Percentiles rank a stretch among this genome's conserved stretches.
Evolutionary conservation across 2,329 filamentous ascomycete genomes (phyloP).

Genomic region (Ascochyta fabae): DNA sequence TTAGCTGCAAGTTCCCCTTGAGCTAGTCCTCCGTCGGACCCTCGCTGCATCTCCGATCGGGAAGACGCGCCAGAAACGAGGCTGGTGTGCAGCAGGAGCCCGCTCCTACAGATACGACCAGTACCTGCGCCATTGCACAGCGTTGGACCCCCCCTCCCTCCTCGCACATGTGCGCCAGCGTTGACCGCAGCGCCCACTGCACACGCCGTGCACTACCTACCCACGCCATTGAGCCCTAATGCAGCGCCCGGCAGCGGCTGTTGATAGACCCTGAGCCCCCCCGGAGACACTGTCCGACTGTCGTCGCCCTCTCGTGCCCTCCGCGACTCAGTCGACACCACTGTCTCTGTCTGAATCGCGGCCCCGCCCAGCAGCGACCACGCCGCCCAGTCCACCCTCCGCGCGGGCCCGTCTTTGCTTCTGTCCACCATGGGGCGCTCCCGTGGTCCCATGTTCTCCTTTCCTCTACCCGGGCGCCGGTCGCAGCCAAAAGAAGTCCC

Average conservation of each 20-base stretch:
- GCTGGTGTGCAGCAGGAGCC: neutral
- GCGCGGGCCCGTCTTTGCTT: conserved; percentile 12
- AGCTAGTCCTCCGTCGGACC: conserved; percentile 15
- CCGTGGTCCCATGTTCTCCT: conserved; percentile 44
- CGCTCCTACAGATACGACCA: neutral
- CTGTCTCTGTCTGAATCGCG: conserved; percentile 37
- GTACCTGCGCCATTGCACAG: neutral
- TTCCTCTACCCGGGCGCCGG: conserved; percentile 45
- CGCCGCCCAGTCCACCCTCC: conserved; percentile 26
- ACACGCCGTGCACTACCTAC: neutral
- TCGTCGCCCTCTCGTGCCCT: too few species aligned
- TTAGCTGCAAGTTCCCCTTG: conserved; percentile 18
- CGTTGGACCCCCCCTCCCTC: neutral
- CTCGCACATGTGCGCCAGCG: conserved; percentile 27
- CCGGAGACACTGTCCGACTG: neutral
- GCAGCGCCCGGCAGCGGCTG: conserved; percentile 7
- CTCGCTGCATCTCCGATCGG: conserved; percentile 7
- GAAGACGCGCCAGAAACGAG: conserved; percentile 3
- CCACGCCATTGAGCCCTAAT: conserved; percentile 21
- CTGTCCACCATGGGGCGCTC: conserved; percentile 34
- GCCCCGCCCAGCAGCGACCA: conserved; percentile 24
- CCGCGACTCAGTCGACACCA: conserved; percentile 35
- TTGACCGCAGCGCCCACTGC: conserved; percentile 5
- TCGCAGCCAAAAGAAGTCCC: conserved; percentile 27
- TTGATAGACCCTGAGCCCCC: conserved; percentile 10